Evolutionary conservation across 2,329 filamentous ascomycete genomes (phyloP).

Genomic region (Lachnellula subtilissima): DNA sequence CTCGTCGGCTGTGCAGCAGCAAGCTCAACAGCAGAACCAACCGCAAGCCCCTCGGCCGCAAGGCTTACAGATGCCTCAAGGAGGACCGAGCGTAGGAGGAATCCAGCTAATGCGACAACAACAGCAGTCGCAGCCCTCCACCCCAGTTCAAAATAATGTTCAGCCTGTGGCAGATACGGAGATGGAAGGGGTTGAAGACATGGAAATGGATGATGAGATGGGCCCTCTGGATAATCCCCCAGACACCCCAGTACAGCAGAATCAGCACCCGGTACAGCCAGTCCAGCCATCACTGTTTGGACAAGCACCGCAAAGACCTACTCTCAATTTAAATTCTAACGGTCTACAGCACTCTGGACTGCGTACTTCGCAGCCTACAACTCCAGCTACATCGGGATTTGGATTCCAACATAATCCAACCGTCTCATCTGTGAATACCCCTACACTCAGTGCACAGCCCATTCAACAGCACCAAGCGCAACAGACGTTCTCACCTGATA

Average conservation of each 20-base stretch:
- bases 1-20: constrained; percentile 41
- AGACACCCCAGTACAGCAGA: constrained; percentile 33
- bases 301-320: constrained; percentile 56
- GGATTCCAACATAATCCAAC: constrained; percentile 89
- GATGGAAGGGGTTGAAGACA: constrained; percentile 83
- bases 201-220: constrained; percentile 91
- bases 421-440: constrained; percentile 94
- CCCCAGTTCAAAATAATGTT: constrained; percentile 26
- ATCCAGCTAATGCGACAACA: constrained; percentile 33
- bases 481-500: constrained; percentile 44
- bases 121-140: constrained; percentile 30
- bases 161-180: constrained; percentile 44
- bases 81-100: constrained; percentile 26
- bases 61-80: constrained; percentile 28
- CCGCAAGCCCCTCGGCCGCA: constrained; percentile 20
- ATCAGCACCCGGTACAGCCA: constrained; percentile 62
- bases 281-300: constrained; percentile 62
- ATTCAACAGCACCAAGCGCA: constrained; percentile 50
- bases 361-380: constrained; percentile 79
- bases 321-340: constrained; percentile 70
- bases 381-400: constrained; percentile 72
- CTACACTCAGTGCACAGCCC: constrained; percentile 75
- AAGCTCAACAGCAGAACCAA: constrained; percentile 37
- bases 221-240: constrained; percentile 61
- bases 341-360: constrained; percentile 73